These are phyloP conservation scores for Psilocybe mexicana DNA, from an alignment of 1,284 basidiomycete genomes.

Conservation along the genomic window DNA sequence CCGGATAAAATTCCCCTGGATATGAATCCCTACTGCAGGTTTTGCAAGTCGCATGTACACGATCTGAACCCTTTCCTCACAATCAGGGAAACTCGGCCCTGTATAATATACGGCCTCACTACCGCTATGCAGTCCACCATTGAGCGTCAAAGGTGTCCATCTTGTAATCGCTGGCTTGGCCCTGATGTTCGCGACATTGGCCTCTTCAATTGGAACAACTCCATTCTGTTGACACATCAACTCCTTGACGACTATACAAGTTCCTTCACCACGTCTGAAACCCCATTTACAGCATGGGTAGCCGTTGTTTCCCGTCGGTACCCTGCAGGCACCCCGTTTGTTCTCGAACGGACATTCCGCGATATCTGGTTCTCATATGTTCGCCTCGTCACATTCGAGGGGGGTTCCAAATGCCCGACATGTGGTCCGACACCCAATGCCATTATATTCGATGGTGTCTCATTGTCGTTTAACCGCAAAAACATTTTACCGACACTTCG, in stretches of 20 bases:
- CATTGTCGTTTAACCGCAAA: conserved; percentile 22
- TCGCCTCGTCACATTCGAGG: conserved; percentile 17
- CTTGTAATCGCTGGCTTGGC: conserved; percentile 19
- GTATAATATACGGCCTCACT: no score
- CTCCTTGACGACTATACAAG: conserved; percentile 32
- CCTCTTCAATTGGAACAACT: conserved; percentile 34
- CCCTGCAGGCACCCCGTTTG: conserved; percentile 15
- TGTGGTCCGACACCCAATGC: conserved; percentile 24
- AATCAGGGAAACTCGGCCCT: no score
- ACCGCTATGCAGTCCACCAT: no score
- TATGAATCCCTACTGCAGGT: no score
- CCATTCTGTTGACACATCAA: conserved; percentile 24
- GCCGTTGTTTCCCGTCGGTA: conserved; percentile 14
- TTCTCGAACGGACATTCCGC: conserved; percentile 23
- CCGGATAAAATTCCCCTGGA: no score
- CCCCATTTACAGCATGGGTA: conserved; percentile 29
- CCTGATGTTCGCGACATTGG: conserved; percentile 26
- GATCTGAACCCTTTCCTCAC: no score
- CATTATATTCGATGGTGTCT: conserved; percentile 30
- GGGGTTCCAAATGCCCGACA: conserved; percentile 20
- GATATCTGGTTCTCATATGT: conserved; percentile 27
- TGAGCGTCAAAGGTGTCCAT: conserved; percentile 13
- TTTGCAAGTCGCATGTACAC: no score
- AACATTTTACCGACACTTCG: conserved; percentile 18
- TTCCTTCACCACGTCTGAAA: conserved; percentile 28